Base-by-base conservation (phyloP, 192 early-diverging fungal genomes). In the Backusella liffmaniae region DNA sequence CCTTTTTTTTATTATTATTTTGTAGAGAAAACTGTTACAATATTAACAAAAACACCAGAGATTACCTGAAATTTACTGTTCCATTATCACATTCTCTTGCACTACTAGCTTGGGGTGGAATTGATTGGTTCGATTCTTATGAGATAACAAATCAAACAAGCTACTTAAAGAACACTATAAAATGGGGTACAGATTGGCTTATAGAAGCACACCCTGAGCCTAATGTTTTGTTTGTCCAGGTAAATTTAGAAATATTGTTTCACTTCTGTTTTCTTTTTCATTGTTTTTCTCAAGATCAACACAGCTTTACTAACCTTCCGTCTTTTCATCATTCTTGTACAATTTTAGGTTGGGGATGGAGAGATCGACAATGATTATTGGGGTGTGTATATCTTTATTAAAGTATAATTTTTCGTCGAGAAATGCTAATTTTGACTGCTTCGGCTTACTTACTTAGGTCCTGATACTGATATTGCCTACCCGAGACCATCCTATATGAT, bases 151-250 rank as follows among this genome's bases (percentile, higher is more conserved):
- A 79, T 29, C 79, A 88, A 71, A 80, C 80, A 12, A 41, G 26
- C 1, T 80, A 86, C 46, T 69, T 88, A 12, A 72, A 77, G 32
- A 80, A 80, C 66, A 86, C 79, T 83, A 56, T 88, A 15, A 83
- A 76, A 44, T 87, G 84, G 84, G 84, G 86, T n/a, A 87, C 82
- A 68, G 86, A 88, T 53, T 88, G 86, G 85, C 59, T 88, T 32
- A 83, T 86, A 41, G 85, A 83, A 26, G 85, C 86, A 9, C 86
- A 88, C 67, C 84, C 85, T 39, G 75, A 84, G 41, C 72, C 74
- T 34, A 72, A 84, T 66, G 82, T 82, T 5, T 74, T 88, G n/a
- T 82, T 70, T 49, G 84, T 82, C 21, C 85, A 86, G 75, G 84
- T 84, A 76, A 21, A 29, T 37, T 30, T 37, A 16, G 16, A 37